Conservation (phyloP, 2,329 filamentous ascomycete species). For the Leptographium lundbergii region DNA sequence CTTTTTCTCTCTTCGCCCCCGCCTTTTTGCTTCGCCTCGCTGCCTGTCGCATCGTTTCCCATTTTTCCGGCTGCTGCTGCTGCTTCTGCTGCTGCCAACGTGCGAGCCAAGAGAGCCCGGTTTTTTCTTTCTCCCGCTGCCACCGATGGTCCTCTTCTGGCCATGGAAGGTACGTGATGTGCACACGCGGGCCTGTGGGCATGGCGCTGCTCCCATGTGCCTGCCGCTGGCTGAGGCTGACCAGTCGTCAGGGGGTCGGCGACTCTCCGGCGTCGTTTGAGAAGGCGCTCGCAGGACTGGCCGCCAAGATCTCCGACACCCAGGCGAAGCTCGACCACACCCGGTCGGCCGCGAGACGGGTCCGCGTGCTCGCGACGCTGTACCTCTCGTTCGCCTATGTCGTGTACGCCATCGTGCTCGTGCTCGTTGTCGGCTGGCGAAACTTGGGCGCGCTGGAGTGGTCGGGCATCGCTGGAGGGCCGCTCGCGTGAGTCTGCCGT, state of each 20-base stretch:
- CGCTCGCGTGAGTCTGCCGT: conserved; percentile 49
- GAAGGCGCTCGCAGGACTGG: conserved; percentile 72
- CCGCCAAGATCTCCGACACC: conserved; percentile 66
- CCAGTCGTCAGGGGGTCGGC: conserved; percentile 50
- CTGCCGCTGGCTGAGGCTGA: not conserved
- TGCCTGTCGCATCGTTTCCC: not conserved
- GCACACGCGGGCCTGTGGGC: not conserved
- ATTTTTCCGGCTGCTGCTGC: not conserved
- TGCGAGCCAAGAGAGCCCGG: no score
- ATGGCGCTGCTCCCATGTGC: not conserved
- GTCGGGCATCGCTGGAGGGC: conserved; percentile 63
- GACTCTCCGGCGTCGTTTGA: conserved; percentile 87
- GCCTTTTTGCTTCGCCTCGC: not conserved
- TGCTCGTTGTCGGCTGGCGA: conserved; percentile 72
- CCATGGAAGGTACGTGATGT: conserved; percentile 11
- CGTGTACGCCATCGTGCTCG: conserved; percentile 68
- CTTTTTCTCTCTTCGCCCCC: not conserved
- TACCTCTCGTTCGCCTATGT: conserved; percentile 88
- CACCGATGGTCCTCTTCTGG: conserved; percentile 20
- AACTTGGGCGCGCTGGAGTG: conserved; percentile 70
- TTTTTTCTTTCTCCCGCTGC: not conserved
- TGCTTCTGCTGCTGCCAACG: not conserved
- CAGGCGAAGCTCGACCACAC: conserved; percentile 62
- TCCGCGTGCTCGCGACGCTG: conserved; percentile 77
- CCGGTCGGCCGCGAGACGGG: conserved; percentile 59